Percentiles rank a stretch among this genome's conserved stretches.
phyloP scores from a whole-genome alignment of 2,329 filamentous ascomycete species.

The Aspergillus brasiliensis region DNA sequence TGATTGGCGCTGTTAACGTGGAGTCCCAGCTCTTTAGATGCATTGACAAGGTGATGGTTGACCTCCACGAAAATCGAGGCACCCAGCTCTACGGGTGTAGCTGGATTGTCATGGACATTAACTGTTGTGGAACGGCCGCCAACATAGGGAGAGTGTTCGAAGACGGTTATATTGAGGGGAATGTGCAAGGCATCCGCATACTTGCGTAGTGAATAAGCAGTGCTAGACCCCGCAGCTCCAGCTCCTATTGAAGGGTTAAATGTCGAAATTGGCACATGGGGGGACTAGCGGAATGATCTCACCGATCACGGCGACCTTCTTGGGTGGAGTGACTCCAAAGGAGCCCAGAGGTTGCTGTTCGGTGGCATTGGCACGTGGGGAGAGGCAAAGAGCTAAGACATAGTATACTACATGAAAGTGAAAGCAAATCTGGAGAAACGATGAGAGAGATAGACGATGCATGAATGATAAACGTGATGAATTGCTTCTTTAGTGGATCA shows the following conservation, averaged over 20 bases:
- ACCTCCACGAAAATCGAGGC: slow-evolving; percentile 87
- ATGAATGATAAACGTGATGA: neutral
- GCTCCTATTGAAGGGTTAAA: slow-evolving; percentile 63
- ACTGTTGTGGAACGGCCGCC: slow-evolving; percentile 89
- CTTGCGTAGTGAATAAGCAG: slow-evolving; percentile 78
- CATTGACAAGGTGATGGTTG: slow-evolving; percentile 79
- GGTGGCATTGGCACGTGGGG: slow-evolving; percentile 24
- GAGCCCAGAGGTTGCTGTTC: slow-evolving; percentile 28
- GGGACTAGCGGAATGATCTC: slow-evolving; percentile 6
- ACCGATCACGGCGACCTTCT: slow-evolving; percentile 42
- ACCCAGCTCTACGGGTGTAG: slow-evolving; percentile 77
- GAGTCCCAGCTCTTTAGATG: slow-evolving; percentile 72
- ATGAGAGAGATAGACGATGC: neutral
- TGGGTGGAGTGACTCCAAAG: slow-evolving; percentile 21
- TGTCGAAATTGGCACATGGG: neutral
- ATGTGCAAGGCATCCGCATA: slow-evolving; percentile 65
- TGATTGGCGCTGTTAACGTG: slow-evolving; percentile 52
- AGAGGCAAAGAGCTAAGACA: slow-evolving; percentile 15
- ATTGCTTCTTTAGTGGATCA: neutral
- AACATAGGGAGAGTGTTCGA: slow-evolving; percentile 75
- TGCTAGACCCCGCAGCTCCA: slow-evolving; percentile 82
- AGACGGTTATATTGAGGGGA: slow-evolving; percentile 78
- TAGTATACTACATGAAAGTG: slow-evolving; percentile 15
- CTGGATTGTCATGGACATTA: slow-evolving; percentile 68
- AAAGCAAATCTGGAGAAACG: slow-evolving; percentile 2